phyloP scores from a whole-genome alignment of 2,329 filamentous ascomycete species.

The Fusarium armeniacum region DNA sequence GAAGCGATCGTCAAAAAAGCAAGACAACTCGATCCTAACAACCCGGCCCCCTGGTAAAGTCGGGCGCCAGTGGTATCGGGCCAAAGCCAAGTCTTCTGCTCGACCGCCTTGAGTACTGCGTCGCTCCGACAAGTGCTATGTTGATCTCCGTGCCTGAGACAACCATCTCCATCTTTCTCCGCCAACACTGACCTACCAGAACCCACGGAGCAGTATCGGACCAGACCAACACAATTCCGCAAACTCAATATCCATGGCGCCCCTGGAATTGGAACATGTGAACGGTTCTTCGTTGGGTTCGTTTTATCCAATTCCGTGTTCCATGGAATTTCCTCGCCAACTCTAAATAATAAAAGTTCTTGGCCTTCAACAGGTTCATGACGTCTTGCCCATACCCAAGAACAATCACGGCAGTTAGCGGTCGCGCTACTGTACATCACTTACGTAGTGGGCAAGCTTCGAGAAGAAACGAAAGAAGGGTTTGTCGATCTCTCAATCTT shows the following conservation, averaged over 20 bases:
- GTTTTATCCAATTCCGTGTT: slow-evolving; percentile 12
- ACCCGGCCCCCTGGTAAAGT: slow-evolving; percentile 42
- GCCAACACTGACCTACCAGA: slow-evolving; percentile 22
- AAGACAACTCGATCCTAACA: slow-evolving; percentile 36
- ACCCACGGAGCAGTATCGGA: slow-evolving; percentile 9
- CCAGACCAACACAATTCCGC: slow-evolving; percentile 2
- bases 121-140: slow-evolving; percentile 31
- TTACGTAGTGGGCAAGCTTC: slow-evolving; percentile 38
- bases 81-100: slow-evolving; percentile 48
- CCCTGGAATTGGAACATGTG: slow-evolving; percentile 33
- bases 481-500: slow-evolving; percentile 21
- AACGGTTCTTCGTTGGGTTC: slow-evolving; percentile 17
- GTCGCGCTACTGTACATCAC: slow-evolving; percentile 31
- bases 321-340: slow-evolving; percentile 16
- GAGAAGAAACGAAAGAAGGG: slow-evolving; percentile 36
- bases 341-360: slow-evolving; percentile 21
- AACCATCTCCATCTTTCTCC: slow-evolving; percentile 42
- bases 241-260: slow-evolving; percentile 41
- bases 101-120: slow-evolving; percentile 32
- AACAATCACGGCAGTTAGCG: slow-evolving; percentile 33
- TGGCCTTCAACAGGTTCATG: slow-evolving; percentile 3
- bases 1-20: slow-evolving; percentile 35
- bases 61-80: slow-evolving; percentile 47
- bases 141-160: slow-evolving; percentile 45
- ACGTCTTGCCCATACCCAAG: slow-evolving; percentile 16